Conservation (phyloP, 2,329 filamentous ascomycete species). For the Talaromyces rugulosus region DNA sequence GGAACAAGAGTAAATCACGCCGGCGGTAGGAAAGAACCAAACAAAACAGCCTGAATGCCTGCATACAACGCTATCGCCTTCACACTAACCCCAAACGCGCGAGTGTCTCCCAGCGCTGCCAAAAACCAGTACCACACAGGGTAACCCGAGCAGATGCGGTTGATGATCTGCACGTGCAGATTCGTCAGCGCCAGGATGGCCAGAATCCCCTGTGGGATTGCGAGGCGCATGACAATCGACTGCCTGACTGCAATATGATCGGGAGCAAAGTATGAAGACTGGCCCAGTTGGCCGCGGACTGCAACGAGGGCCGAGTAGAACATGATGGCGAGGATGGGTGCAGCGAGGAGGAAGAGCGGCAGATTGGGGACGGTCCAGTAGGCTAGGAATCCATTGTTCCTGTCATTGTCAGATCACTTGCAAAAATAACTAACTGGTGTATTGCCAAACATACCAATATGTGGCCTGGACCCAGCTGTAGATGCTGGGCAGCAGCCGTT, state of each 20-base stretch:
- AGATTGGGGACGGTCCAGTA: slow-evolving; percentile 89
- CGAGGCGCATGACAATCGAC: slow-evolving; percentile 52
- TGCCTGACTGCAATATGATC: neutral
- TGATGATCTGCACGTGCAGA: slow-evolving; percentile 94
- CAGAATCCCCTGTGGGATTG: slow-evolving; percentile 68
- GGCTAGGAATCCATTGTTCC: slow-evolving; percentile 79
- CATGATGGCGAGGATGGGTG: slow-evolving; percentile 70
- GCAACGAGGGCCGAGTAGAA: slow-evolving; percentile 55
- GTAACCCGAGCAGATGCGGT: slow-evolving; percentile 80
- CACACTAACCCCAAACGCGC: slow-evolving; percentile 40
- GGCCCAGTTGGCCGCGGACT: slow-evolving; percentile 22
- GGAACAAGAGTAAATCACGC: slow-evolving; percentile 41
- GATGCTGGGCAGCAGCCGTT: slow-evolving; percentile 70
- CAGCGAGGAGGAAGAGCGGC: slow-evolving; percentile 79
- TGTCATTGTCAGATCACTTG: slow-evolving; percentile 33
- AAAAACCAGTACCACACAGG: slow-evolving; percentile 86
- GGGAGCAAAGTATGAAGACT: neutral
- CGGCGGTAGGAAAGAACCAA: slow-evolving; percentile 85
- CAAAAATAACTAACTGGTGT: neutral
- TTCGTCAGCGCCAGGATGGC: slow-evolving; percentile 67
- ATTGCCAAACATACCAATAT: slow-evolving; percentile 68
- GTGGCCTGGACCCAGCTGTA: slow-evolving; percentile 83
- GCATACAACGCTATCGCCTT: slow-evolving; percentile 77
- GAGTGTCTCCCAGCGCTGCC: slow-evolving; percentile 40
- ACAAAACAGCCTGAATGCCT: slow-evolving; percentile 75